A percentile compares a stretch with the other conserved stretches of the same genome.
phyloP scores from a whole-genome alignment of 1,139 yeast genomes.

The Scheffersomyces parashehatae region DNA sequence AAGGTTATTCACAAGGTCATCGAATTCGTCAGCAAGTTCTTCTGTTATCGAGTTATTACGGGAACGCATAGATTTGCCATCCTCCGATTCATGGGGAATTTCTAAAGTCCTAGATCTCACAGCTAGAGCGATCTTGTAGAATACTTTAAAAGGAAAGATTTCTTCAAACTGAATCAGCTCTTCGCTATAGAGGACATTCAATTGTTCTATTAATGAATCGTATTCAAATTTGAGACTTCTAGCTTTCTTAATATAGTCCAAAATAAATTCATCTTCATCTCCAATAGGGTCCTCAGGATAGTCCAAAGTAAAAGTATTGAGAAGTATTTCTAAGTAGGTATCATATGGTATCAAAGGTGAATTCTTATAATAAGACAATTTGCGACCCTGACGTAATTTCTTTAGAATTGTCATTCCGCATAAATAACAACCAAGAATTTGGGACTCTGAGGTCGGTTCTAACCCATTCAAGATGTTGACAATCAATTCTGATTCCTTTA shows the following conservation, averaged over 20 bases:
- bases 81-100: constrained; percentile 47
- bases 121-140: constrained; percentile 48
- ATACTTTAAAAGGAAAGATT: constrained; percentile 24
- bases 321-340: constrained; percentile 29
- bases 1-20: neutral
- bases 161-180: constrained; percentile 11
- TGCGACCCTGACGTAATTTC: constrained; percentile 4
- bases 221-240: constrained; percentile 22
- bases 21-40: neutral
- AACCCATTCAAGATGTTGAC: constrained; percentile 21
- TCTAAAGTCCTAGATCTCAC: constrained; percentile 61
- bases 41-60: neutral
- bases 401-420: constrained; percentile 21
- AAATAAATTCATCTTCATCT: constrained; percentile 18
- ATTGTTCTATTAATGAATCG: constrained; percentile 20
- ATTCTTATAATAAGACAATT: constrained; percentile 5
- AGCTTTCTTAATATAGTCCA: constrained; percentile 14
- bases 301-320: constrained; percentile 16
- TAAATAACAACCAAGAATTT: constrained; percentile 29
- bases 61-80: neutral
- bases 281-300: constrained; percentile 10
- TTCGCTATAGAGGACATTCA: constrained; percentile 6
- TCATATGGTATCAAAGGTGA: constrained; percentile 16
- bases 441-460: constrained; percentile 30
- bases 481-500: constrained; percentile 17